phyloP scores from a whole-genome alignment of 805 yeast species.

The Candida glaebosa region DNA sequence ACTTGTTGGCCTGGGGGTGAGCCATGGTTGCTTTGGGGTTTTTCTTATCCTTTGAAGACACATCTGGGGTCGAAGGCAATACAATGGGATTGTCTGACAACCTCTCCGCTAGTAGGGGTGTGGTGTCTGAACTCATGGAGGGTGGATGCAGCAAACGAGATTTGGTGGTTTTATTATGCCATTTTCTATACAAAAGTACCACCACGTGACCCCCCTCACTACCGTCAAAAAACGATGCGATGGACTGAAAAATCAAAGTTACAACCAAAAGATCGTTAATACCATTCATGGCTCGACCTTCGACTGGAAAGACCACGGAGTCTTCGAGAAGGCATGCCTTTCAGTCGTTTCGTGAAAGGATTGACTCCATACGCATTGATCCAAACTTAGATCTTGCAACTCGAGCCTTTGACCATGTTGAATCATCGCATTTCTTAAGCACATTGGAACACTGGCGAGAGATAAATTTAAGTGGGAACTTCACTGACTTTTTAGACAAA shows the following conservation, averaged over 20 bases:
- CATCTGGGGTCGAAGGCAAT: not conserved
- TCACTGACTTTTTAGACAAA: slow-evolving; percentile 57
- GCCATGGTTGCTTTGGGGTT: not conserved
- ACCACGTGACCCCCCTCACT: too few species aligned
- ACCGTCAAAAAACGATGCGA: too few species aligned
- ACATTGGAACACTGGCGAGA: slow-evolving; percentile 87
- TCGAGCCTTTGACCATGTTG: slow-evolving; percentile 67
- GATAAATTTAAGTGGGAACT: slow-evolving; percentile 70
- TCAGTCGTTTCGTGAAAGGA: slow-evolving; percentile 77
- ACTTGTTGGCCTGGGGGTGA: slow-evolving; percentile 19
- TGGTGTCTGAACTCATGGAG: slow-evolving; percentile 7
- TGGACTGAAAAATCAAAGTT: too few species aligned
- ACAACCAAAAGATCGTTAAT: too few species aligned
- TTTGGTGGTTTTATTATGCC: too few species aligned
- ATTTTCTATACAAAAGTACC: too few species aligned
- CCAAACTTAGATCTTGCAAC: slow-evolving; percentile 54
- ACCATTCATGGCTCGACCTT: slow-evolving; percentile 8
- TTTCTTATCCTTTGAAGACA: not conserved
- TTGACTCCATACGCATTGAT: slow-evolving; percentile 81
- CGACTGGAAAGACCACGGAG: slow-evolving; percentile 43
- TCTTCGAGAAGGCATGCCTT: slow-evolving; percentile 57
- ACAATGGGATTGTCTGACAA: slow-evolving; percentile 14
- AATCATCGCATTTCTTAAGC: slow-evolving; percentile 73
- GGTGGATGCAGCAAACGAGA: too few species aligned
- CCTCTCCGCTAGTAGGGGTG: slow-evolving; percentile 8